These are phyloP conservation scores for Lepidium didymum DNA, from an alignment of 345 rosid species.

Conservation along the genomic window DNA sequence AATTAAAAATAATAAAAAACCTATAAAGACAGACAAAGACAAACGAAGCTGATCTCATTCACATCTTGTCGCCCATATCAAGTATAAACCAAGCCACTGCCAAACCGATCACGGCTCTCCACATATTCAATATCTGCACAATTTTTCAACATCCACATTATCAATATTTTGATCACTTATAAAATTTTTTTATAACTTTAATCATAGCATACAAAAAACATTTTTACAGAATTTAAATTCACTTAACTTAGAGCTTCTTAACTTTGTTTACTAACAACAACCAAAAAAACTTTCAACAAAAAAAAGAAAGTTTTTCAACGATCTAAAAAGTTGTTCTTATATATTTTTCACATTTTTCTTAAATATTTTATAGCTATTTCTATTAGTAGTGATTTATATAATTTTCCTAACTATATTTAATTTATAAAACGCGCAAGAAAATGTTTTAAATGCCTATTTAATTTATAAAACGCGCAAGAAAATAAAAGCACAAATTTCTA, in stretches of 20 bases:
- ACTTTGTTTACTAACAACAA: too few relatives aligned
- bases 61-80: constrained; percentile 5
- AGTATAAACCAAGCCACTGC: constrained; percentile 22
- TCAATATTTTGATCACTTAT: constrained; percentile 1
- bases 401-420: too few relatives aligned
- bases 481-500: too few relatives aligned
- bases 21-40: constrained; percentile 19
- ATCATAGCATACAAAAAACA: neutral
- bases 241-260: too few relatives aligned
- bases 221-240: neutral
- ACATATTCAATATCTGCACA: constrained; percentile 36
- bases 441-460: too few relatives aligned
- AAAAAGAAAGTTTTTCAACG: too few relatives aligned
- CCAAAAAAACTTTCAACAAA: too few relatives aligned
- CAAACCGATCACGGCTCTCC: constrained; percentile 25
- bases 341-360: neutral
- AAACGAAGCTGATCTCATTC: constrained; percentile 17
- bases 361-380: neutral
- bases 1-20: neutral
- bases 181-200: neutral
- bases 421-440: too few relatives aligned
- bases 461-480: too few relatives aligned
- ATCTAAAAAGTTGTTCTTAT: neutral
- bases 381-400: neutral
- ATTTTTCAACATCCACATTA: constrained; percentile 8